Percentiles rank a stretch among this genome's conserved stretches.
phyloP scores from a whole-genome alignment of 805 yeast genomes.

The Wickerhamomyces sydowiorum region DNA sequence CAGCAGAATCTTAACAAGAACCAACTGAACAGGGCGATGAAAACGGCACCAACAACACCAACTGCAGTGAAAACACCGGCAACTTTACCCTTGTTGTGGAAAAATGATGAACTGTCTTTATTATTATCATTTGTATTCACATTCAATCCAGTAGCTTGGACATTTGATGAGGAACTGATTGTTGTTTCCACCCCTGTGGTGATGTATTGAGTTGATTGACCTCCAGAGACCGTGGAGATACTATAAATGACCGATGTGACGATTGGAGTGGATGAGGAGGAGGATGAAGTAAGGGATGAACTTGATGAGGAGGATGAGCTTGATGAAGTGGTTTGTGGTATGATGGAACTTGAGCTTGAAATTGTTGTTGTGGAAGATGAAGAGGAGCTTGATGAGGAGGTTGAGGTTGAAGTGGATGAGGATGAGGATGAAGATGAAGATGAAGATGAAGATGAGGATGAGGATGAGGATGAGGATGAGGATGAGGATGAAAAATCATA shows the following conservation, averaged over 20 bases:
- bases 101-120: constrained; percentile 37
- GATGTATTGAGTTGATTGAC: constrained; percentile 5
- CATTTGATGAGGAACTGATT: constrained; percentile 14
- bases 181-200: constrained; percentile 7
- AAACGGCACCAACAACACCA: constrained; percentile 50
- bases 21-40: constrained; percentile 39
- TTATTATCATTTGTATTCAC: not conserved
- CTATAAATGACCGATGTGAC: constrained; percentile 3
- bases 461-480: constrained; percentile 4
- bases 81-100: constrained; percentile 66
- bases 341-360: not conserved
- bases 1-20: constrained; percentile 20
- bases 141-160: constrained; percentile 10
- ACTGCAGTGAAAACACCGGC: constrained; percentile 84
- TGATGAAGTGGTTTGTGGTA: constrained; percentile 6
- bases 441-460: constrained; percentile 5
- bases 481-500: constrained; percentile 5
- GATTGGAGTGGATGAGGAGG: constrained; percentile 5
- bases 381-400: constrained; percentile 1
- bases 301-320: constrained; percentile 5
- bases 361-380: not conserved
- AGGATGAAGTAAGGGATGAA: constrained; percentile 1
- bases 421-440: constrained; percentile 5
- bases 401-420: constrained; percentile 2
- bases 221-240: constrained; percentile 4